phyloP scores from a whole-genome alignment of 164 flowering plant genomes.

The Brasenia schreberi region DNA sequence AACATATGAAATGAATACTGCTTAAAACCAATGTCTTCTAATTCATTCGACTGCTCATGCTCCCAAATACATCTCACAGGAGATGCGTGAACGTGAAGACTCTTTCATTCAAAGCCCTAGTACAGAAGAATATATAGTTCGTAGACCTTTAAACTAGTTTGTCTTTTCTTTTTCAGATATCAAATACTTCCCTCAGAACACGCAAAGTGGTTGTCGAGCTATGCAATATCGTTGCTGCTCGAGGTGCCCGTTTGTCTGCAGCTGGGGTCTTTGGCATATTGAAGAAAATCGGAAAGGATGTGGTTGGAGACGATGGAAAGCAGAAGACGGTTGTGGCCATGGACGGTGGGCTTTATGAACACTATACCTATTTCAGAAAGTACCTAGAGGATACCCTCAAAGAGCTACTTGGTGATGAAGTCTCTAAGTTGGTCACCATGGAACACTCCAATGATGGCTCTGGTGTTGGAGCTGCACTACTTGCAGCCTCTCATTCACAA shows the following conservation, averaged over 20 bases:
- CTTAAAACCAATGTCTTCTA: background rate
- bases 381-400: conserved; percentile 45
- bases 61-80: no score
- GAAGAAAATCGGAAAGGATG: conserved; percentile 77
- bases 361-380: conserved; percentile 57
- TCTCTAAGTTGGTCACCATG: conserved; percentile 24
- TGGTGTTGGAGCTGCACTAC: conserved; percentile 87
- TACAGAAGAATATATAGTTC: background rate
- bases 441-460: conserved; percentile 79
- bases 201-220: conserved; percentile 68
- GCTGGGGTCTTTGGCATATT: conserved; percentile 81
- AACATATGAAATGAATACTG: background rate
- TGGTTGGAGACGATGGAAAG: conserved; percentile 33
- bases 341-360: conserved; percentile 87
- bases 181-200: conserved; percentile 44
- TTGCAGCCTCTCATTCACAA: conserved; percentile 93
- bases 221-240: conserved; percentile 66
- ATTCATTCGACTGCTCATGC: background rate
- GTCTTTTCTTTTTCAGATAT: background rate
- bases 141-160: background rate
- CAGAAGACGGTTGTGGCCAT: conserved; percentile 57
- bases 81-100: no score
- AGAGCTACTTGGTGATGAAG: conserved; percentile 66
- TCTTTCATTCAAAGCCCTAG: no score
- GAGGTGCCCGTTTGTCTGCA: conserved; percentile 82